Evolutionary conservation across 2,329 filamentous ascomycete genomes (phyloP).

Genomic region (Talaromyces verruculosus): DNA sequence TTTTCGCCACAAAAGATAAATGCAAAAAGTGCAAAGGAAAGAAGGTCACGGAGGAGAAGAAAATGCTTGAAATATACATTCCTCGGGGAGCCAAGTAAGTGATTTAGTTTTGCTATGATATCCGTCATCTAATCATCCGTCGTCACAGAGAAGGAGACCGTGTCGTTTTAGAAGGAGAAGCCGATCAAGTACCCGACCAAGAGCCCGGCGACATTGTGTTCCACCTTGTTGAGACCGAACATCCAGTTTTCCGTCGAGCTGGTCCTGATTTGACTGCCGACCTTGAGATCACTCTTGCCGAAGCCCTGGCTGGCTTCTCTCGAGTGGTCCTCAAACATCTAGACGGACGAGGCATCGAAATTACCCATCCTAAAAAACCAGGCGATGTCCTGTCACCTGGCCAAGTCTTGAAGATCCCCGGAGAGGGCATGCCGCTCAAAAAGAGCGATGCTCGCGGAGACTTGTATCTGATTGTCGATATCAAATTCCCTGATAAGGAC

Average conservation of each 20-base stretch:
- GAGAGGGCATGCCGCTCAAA: slow-evolving; percentile 95
- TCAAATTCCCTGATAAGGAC: slow-evolving; percentile 83
- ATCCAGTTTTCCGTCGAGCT: slow-evolving; percentile 77
- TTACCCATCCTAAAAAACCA: slow-evolving; percentile 71
- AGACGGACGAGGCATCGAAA: slow-evolving; percentile 83
- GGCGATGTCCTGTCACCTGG: slow-evolving; percentile 81
- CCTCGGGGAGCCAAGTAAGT: slow-evolving; percentile 72
- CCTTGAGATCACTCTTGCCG: slow-evolving; percentile 75
- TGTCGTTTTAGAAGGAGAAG: slow-evolving; percentile 88
- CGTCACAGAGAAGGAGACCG: slow-evolving; percentile 69
- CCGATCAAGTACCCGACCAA: slow-evolving; percentile 86
- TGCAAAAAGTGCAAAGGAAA: slow-evolving; percentile 99
- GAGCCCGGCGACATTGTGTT: slow-evolving; percentile 93
- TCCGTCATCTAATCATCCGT: slow-evolving; percentile 10
- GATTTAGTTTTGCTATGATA: not conserved
- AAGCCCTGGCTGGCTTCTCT: slow-evolving; percentile 85
- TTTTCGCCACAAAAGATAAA: slow-evolving; percentile 93
- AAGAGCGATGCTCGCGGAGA: slow-evolving; percentile 80
- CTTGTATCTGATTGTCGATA: slow-evolving; percentile 79
- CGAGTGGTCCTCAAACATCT: slow-evolving; percentile 88
- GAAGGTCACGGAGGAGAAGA: slow-evolving; percentile 81
- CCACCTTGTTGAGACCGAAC: slow-evolving; percentile 75
- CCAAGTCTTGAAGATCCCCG: slow-evolving; percentile 79
- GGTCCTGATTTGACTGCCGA: slow-evolving; percentile 82
- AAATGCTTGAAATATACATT: slow-evolving; percentile 95